Conservation (phyloP, 78 protist species). For the Cavenderia fasciculata region DNA sequence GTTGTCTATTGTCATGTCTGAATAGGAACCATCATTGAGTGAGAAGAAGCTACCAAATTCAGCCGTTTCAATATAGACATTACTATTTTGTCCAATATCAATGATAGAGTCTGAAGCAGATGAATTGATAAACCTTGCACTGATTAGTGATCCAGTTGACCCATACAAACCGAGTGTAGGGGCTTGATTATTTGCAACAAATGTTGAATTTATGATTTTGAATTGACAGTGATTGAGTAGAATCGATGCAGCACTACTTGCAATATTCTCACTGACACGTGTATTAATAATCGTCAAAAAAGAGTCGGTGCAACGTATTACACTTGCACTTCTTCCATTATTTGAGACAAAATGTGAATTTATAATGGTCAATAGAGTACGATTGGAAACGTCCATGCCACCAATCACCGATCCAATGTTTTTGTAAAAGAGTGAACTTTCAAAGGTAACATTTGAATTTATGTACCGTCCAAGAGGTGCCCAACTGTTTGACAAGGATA, state of each 20-base stretch:
- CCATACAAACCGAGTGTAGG: neutral
- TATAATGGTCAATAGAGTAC: neutral
- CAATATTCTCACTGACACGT: neutral
- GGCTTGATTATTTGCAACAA: neutral
- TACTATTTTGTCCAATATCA: neutral
- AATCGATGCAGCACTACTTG: neutral
- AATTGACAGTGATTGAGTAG: neutral
- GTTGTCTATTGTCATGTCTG: neutral
- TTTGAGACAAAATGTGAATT: neutral
- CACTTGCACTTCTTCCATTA: neutral
- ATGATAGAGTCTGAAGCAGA: neutral
- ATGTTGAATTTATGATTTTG: neutral
- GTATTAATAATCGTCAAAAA: neutral
- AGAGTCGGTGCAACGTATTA: neutral
- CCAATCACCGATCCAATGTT: constrained; percentile 11
- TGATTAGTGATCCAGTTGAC: neutral
- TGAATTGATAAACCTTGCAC: neutral
- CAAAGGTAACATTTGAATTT: neutral
- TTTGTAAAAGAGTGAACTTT: neutral
- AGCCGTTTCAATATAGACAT: neutral
- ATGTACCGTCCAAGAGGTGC: neutral
- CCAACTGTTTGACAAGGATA: neutral
- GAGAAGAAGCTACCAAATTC: neutral
- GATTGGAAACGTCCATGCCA: neutral
- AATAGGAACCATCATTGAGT: constrained; percentile 16